phyloP scores from a whole-genome alignment of 306 rosid species.

The Medicago truncatula region MtrunA17r5.0-ANR NC_053049.1:45922001-45922500 shows the following conservation, averaged over 20 bases:
- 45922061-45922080: slow-evolving; percentile 40
- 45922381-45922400: slow-evolving; percentile 44
- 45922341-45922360: slow-evolving; percentile 50
- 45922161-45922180: slow-evolving; percentile 52
- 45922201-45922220: slow-evolving; percentile 36
- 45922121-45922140: slow-evolving; percentile 41
- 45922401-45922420: slow-evolving; percentile 42
- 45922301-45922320: slow-evolving; percentile 41
- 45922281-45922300: slow-evolving; percentile 52
- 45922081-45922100: slow-evolving; percentile 37
- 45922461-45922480: slow-evolving; percentile 51
- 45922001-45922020: slow-evolving; percentile 49
- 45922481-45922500: slow-evolving; percentile 40
- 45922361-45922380: slow-evolving; percentile 40
- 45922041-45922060: slow-evolving; percentile 38
- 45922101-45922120: slow-evolving; percentile 40
- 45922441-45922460: slow-evolving; percentile 46
- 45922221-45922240: slow-evolving; percentile 43
- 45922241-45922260: slow-evolving; percentile 53
- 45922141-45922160: slow-evolving; percentile 40
- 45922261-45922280: slow-evolving; percentile 39
- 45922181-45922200: slow-evolving; percentile 35
- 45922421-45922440: slow-evolving; percentile 52
- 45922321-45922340: slow-evolving; percentile 34
- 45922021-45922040: slow-evolving; percentile 47